A percentile compares a stretch with the other conserved stretches of the same genome.
These are phyloP conservation scores for Zygoascus meyerae DNA, from an alignment of 1,139 yeast species.

Conservation along the genomic window DNA sequence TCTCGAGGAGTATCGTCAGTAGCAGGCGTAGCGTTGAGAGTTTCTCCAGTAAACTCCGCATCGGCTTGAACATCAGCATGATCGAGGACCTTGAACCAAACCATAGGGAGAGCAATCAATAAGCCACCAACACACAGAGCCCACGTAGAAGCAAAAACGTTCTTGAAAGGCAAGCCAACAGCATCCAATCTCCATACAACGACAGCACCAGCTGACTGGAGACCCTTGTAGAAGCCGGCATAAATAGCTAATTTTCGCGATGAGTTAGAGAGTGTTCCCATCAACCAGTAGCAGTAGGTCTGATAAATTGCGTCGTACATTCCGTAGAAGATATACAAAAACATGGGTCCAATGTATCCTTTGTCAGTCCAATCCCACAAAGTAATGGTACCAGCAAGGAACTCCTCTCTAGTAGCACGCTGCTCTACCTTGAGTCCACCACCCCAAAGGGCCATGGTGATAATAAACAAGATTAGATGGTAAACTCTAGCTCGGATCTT, in stretches of 20 bases:
- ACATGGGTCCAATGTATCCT: constrained; percentile 52
- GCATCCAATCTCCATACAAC: constrained; percentile 58
- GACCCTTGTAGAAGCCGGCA: constrained; percentile 58
- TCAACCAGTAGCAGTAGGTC: constrained; percentile 49
- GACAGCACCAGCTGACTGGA: constrained; percentile 61
- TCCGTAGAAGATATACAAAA: constrained; percentile 58
- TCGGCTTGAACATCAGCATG: constrained; percentile 40
- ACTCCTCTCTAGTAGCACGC: constrained; percentile 33
- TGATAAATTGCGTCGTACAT: constrained; percentile 56
- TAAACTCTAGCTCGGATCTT: constrained; percentile 44
- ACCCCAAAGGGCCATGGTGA: constrained; percentile 52
- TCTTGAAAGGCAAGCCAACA: constrained; percentile 37
- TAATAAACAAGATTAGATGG: constrained; percentile 39
- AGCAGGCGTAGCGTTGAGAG: constrained; percentile 18
- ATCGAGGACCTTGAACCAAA: constrained; percentile 43
- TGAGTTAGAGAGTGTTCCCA: constrained; percentile 55
- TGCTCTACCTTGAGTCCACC: constrained; percentile 51
- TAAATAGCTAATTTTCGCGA: constrained; percentile 52
- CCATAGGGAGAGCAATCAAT: constrained; percentile 38
- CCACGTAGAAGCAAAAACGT: constrained; percentile 52
- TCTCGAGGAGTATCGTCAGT: neutral
- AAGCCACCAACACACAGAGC: constrained; percentile 49
- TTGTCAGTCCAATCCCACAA: constrained; percentile 40
- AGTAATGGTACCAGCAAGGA: constrained; percentile 20
- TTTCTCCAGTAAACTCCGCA: constrained; percentile 16